A percentile compares a stretch with the other conserved stretches of the same genome.
Conservation (phyloP, 169 alveolate genomes). For the Plasmodium gaboni region DNA sequence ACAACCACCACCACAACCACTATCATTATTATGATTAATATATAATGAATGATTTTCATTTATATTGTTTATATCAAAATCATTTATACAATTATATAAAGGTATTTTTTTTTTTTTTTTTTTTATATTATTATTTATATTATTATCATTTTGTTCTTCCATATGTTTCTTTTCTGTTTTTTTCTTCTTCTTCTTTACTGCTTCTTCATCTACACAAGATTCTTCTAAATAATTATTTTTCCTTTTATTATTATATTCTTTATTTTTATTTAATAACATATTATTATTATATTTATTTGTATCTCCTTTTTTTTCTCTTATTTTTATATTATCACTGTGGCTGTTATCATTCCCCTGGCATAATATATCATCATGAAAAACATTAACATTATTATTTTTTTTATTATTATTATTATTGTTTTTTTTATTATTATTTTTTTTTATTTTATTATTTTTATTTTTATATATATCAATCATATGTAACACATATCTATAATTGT, state of each 20-base stretch:
- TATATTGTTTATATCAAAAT: constrained; percentile 16
- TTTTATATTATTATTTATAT: not conserved
- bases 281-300: not conserved
- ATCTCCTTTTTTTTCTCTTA: not conserved
- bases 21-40: not conserved
- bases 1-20: not conserved
- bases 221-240: not conserved
- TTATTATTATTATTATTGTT: not conserved
- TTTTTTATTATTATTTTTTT: not conserved
- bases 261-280: not conserved
- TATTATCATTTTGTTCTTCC: too few relatives aligned
- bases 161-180: not conserved
- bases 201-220: not conserved
- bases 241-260: not conserved
- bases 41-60: not conserved
- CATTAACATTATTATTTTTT: not conserved
- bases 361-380: not conserved
- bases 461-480: too few relatives aligned
- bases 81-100: constrained; percentile 25
- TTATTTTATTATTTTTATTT: not conserved
- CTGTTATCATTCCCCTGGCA: not conserved
- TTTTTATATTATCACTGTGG: not conserved
- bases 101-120: not conserved
- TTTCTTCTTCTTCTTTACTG: not conserved
- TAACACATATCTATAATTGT: not conserved